Percentiles rank a stretch among this genome's conserved stretches.
phyloP scores from a whole-genome alignment of 208 protist genomes.

The Leishmania amazonensis region DNA sequence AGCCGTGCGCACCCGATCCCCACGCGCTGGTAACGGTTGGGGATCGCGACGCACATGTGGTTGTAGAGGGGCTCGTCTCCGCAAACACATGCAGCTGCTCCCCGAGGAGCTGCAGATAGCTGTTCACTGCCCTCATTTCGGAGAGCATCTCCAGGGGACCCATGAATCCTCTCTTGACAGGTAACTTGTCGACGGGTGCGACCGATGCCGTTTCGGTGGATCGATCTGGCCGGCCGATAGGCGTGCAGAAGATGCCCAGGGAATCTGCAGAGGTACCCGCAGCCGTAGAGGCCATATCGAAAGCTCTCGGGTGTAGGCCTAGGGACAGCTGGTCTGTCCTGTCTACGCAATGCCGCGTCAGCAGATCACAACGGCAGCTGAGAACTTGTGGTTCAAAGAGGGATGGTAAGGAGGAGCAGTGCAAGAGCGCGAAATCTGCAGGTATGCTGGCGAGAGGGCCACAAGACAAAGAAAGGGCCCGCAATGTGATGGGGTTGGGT shows the following conservation, averaged over 20 bases:
- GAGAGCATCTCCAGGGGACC: not conserved
- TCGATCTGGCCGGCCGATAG: not conserved
- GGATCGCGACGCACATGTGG: not conserved
- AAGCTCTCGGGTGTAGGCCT: not conserved
- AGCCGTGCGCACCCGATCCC: not conserved
- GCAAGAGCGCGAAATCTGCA: not conserved
- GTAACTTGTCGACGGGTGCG: not conserved
- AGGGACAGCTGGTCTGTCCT: not conserved
- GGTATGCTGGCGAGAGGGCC: not conserved
- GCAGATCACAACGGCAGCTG: not conserved
- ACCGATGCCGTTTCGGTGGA: not conserved
- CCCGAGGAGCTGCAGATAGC: not conserved
- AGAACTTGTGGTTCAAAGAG: not conserved
- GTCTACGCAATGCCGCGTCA: not conserved
- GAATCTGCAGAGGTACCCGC: not conserved
- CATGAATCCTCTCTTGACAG: not conserved
- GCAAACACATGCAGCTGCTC: not conserved
- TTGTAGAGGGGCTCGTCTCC: not conserved
- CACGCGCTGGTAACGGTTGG: not conserved
- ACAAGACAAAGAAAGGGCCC: not conserved
- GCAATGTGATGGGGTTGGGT: not conserved
- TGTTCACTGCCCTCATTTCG: conserved; percentile 1
- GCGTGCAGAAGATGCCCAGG: not conserved
- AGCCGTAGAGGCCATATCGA: not conserved
- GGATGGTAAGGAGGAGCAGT: not conserved